Conservation (phyloP, 352 stramenopile species). For the Pythium apleroticum region DNA sequence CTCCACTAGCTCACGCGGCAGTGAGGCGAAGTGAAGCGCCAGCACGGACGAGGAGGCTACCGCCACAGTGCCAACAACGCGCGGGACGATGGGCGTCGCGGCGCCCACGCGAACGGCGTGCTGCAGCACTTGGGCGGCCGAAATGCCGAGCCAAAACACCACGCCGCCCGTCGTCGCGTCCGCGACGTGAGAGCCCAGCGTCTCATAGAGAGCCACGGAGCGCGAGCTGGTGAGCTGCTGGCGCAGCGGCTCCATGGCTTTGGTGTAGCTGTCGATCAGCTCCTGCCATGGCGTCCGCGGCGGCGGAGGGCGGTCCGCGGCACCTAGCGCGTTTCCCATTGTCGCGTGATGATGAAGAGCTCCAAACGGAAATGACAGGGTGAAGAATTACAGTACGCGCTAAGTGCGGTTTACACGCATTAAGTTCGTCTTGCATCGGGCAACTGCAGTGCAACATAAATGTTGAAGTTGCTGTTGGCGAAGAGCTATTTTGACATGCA, state of each 20-base stretch:
- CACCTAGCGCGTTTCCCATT: slow-evolving; percentile 2
- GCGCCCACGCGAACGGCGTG: slow-evolving; percentile 23
- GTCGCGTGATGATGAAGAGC: neutral
- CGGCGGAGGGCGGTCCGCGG: neutral
- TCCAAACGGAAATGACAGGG: neutral
- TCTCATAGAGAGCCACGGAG: slow-evolving; percentile 24
- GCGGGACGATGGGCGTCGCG: slow-evolving; percentile 28
- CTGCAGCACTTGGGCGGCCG: slow-evolving; percentile 31
- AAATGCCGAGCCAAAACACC: slow-evolving; percentile 37
- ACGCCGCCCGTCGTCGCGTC: slow-evolving; percentile 34
- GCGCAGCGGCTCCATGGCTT: neutral
- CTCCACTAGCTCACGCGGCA: slow-evolving; percentile 25
- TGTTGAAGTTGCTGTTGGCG: neutral
- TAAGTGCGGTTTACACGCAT: neutral
- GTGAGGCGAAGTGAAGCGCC: slow-evolving; percentile 32
- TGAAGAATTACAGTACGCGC: neutral
- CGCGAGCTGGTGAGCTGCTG: slow-evolving; percentile 25
- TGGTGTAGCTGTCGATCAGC: neutral
- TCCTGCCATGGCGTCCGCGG: neutral
- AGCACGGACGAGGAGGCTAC: slow-evolving; percentile 33
- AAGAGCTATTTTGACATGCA: slow-evolving; percentile 3
- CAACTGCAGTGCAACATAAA: neutral
- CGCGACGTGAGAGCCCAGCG: slow-evolving; percentile 20
- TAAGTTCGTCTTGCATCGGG: too few species aligned
- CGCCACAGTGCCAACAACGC: slow-evolving; percentile 26